A percentile compares a stretch with the other conserved stretches of the same genome.
These are phyloP conservation scores for Raphanus hybrid DNA, from an alignment of 441 rosid genomes.

Conservation along the genomic window DNA sequence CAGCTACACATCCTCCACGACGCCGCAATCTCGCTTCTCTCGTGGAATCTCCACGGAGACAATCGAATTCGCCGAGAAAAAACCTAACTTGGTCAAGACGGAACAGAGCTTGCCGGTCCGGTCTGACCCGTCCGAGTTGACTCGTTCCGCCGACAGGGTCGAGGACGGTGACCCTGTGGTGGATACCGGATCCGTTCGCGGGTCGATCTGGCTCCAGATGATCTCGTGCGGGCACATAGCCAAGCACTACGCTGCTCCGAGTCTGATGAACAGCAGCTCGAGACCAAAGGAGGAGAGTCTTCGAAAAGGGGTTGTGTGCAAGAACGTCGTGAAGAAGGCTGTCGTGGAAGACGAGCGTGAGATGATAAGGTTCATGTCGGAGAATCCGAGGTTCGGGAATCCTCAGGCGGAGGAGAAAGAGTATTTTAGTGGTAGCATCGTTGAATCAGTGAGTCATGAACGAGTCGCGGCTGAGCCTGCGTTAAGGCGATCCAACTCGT, in stretches of 20 bases:
- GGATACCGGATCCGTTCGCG: constrained; percentile 43
- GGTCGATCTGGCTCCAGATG: constrained; percentile 78
- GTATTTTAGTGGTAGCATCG: constrained; percentile 90
- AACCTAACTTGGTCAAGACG: constrained; percentile 29
- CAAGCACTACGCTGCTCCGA: constrained; percentile 43
- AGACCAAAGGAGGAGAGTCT: constrained; percentile 46
- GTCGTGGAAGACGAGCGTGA: constrained; percentile 53
- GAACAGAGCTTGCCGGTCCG: constrained; percentile 13
- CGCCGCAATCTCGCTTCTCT: constrained; percentile 82
- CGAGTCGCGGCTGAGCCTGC: constrained; percentile 46
- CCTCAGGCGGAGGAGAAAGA: constrained; percentile 79
- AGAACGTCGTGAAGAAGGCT: constrained; percentile 47
- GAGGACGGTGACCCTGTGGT: constrained; percentile 63
- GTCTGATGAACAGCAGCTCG: constrained; percentile 27
- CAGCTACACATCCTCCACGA: constrained; percentile 80
- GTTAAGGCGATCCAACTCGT: constrained; percentile 79
- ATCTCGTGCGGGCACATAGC: constrained; percentile 73
- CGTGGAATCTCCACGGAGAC: constrained; percentile 51
- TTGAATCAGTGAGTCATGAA: constrained; percentile 60
- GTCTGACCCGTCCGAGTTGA: constrained; percentile 27
- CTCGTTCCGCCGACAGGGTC: background rate
- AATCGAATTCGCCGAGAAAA: constrained; percentile 25
- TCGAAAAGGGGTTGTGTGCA: constrained; percentile 59
- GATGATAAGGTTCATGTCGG: constrained; percentile 76
- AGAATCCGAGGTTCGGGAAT: constrained; percentile 94